phyloP scores from a whole-genome alignment of 176 grass and related monocot genomes.

The Areca catechu region DNA sequence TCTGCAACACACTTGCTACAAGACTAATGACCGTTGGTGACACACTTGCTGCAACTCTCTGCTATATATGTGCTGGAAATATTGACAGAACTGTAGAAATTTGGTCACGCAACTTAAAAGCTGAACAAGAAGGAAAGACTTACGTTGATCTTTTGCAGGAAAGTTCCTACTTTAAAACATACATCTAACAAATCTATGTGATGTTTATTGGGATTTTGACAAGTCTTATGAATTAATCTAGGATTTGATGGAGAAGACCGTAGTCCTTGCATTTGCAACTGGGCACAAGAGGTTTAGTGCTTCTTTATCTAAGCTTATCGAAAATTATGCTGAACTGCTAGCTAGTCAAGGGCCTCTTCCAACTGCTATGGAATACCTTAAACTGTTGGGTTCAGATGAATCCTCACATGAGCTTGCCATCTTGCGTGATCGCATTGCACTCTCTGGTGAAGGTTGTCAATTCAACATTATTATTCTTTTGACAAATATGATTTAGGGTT shows the following conservation, averaged over 20 bases:
- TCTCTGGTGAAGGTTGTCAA: constrained; percentile 43
- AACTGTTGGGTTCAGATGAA: constrained; percentile 83
- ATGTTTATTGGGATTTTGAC: too few species aligned
- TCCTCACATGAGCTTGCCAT: constrained; percentile 75
- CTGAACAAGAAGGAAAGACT: constrained; percentile 62
- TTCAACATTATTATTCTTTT: too few species aligned
- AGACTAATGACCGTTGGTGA: constrained; percentile 63
- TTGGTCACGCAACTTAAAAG: constrained; percentile 72
- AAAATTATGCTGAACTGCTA: constrained; percentile 89
- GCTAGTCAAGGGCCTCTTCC: constrained; percentile 94
- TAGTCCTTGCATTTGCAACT: constrained; percentile 82
- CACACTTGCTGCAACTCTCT: constrained; percentile 64
- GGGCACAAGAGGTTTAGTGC: constrained; percentile 79
- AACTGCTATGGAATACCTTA: constrained; percentile 94
- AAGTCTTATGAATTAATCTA: constrained; percentile 10
- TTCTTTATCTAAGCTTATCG: constrained; percentile 85
- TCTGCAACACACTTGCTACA: constrained; percentile 63
- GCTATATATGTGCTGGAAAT: constrained; percentile 36
- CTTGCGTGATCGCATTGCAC: constrained; percentile 79
- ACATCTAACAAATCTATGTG: too few species aligned
- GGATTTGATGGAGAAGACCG: constrained; percentile 99
- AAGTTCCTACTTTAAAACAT: background rate
- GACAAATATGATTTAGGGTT: too few species aligned
- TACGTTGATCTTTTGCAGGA: constrained; percentile 99
- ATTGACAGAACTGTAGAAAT: constrained; percentile 97